Conservation (phyloP, 208 protist genomes). For the Histomonas meleagridis region DNA sequence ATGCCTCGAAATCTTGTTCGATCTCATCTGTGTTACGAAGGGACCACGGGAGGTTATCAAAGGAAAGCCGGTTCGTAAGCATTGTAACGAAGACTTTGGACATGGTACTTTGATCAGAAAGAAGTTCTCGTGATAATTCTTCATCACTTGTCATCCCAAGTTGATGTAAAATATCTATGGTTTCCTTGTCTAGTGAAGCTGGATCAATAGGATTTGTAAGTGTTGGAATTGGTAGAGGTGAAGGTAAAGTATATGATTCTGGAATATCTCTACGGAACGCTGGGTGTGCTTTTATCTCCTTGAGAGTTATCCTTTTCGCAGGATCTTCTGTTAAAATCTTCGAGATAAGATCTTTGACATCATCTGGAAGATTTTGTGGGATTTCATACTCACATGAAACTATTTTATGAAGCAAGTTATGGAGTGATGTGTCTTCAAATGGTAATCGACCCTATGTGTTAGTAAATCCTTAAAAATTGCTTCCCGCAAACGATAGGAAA, state of each 20-base stretch:
- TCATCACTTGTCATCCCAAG: background rate
- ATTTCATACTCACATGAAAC: background rate
- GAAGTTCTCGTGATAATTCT: background rate
- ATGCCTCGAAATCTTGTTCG: too few relatives aligned
- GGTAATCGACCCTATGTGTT: background rate
- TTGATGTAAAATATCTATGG: background rate
- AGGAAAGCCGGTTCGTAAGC: background rate
- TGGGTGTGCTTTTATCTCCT: constrained; percentile 1
- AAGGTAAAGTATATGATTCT: background rate
- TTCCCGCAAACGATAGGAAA: too few relatives aligned
- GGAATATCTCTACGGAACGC: background rate
- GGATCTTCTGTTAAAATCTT: background rate
- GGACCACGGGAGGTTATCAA: background rate
- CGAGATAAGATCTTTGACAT: background rate
- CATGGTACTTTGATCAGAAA: background rate
- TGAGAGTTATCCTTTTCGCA: background rate
- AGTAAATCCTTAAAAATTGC: too few relatives aligned
- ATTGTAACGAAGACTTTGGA: background rate
- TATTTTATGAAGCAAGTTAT: background rate
- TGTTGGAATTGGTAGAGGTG: background rate
- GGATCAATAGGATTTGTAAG: background rate
- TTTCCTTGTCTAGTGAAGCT: background rate
- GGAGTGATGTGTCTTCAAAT: background rate
- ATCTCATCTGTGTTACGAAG: background rate
- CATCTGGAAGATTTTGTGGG: background rate